Evolutionary conservation across 108 stramenopile species (phyloP).

Genomic region (Epithemia pelagica): DNA sequence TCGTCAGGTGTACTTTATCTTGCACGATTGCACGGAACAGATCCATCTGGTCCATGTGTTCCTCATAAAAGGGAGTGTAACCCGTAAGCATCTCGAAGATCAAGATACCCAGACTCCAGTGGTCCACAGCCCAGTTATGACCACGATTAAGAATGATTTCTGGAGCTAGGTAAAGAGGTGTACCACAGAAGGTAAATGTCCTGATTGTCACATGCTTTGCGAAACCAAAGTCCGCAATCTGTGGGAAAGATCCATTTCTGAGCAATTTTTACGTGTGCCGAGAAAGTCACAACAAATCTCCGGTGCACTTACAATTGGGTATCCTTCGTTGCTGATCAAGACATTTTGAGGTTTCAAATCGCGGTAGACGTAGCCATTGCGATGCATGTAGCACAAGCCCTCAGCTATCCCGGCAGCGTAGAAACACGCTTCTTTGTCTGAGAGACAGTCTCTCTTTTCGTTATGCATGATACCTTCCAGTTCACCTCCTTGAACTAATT

Average conservation of each 20-base stretch:
- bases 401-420: slow-evolving; percentile 61
- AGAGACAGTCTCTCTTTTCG: slow-evolving; percentile 26
- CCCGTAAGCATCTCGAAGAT: slow-evolving; percentile 89
- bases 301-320: slow-evolving; percentile 65
- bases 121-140: slow-evolving; percentile 90
- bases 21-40: slow-evolving; percentile 83
- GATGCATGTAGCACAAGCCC: slow-evolving; percentile 75
- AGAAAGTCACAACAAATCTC: slow-evolving; percentile 74
- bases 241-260: not conserved
- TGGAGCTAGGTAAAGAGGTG: slow-evolving; percentile 92
- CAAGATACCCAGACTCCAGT: slow-evolving; percentile 90
- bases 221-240: slow-evolving; percentile 85
- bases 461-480: slow-evolving; percentile 60
- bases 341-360: slow-evolving; percentile 92
- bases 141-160: slow-evolving; percentile 90
- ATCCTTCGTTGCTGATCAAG: slow-evolving; percentile 79
- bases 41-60: slow-evolving; percentile 76
- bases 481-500: slow-evolving; percentile 80
- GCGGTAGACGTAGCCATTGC: slow-evolving; percentile 63
- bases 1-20: slow-evolving; percentile 46
- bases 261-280: slow-evolving; percentile 31
- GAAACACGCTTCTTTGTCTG: slow-evolving; percentile 52
- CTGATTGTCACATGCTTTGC: slow-evolving; percentile 65
- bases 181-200: slow-evolving; percentile 96
- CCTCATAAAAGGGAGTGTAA: slow-evolving; percentile 65